Evolutionary conservation across 257 asterid species (phyloP).

Genomic region (Nemophila menziesii): DNA sequence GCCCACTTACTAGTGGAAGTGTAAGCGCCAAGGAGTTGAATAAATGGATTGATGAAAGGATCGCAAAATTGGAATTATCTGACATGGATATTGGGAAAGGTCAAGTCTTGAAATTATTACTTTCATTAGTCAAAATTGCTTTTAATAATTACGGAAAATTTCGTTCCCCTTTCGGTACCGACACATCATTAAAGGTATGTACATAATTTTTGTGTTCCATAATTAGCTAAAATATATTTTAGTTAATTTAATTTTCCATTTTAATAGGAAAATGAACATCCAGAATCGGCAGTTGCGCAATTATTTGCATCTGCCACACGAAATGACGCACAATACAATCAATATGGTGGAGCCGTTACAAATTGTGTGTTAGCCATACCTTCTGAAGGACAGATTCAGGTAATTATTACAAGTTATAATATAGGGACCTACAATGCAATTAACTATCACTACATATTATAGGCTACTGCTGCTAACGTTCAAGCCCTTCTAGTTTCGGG

Average conservation of each 20-base stretch:
- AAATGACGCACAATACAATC: conserved; percentile 20
- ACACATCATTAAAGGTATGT: conserved; percentile 48
- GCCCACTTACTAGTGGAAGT: conserved; percentile 88
- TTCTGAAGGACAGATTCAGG: conserved; percentile 84
- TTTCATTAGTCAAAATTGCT: conserved; percentile 66
- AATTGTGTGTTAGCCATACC: conserved; percentile 80
- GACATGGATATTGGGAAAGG: conserved; percentile 44
- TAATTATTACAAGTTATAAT: conserved; percentile 12
- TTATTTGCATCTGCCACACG: conserved; percentile 71
- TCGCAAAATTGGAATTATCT: conserved; percentile 30
- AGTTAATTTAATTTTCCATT: conserved; percentile 7
- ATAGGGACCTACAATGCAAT: neutral
- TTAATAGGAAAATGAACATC: conserved; percentile 68
- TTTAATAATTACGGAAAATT: conserved; percentile 82
- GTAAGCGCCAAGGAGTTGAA: conserved; percentile 63
- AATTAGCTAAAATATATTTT: neutral
- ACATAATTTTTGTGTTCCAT: neutral
- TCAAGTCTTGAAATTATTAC: conserved; percentile 61
- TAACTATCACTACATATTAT: conserved; percentile 11
- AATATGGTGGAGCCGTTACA: conserved; percentile 43
- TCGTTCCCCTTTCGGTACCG: conserved; percentile 84
- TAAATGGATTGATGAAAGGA: conserved; percentile 91
- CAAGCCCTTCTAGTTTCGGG: conserved; percentile 91
- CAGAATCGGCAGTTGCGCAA: conserved; percentile 79
- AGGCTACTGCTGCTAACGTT: conserved; percentile 81